A percentile compares a stretch with the other conserved stretches of the same genome.
These are phyloP conservation scores for Wickerhamomyces chaumierensis DNA, from an alignment of 805 yeast species.

Conservation along the genomic window DNA sequence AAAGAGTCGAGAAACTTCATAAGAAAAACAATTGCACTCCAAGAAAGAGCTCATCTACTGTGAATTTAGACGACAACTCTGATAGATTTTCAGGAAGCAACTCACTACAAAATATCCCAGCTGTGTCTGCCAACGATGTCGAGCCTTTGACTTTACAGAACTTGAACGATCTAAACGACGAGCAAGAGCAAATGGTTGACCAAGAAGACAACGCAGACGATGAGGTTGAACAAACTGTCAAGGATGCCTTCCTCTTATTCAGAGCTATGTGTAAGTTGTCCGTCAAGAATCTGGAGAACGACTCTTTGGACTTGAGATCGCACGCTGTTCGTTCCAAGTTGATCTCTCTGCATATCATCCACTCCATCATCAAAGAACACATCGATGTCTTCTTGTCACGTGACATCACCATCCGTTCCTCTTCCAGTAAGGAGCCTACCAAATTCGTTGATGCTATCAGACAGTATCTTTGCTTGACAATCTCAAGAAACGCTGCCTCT, in stretches of 20 bases:
- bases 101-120: slow-evolving; percentile 1
- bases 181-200: slow-evolving; percentile 42
- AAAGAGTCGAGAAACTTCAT: slow-evolving; percentile 39
- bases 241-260: slow-evolving; percentile 87
- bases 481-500: slow-evolving; percentile 89
- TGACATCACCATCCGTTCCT: slow-evolving; percentile 39
- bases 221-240: slow-evolving; percentile 60
- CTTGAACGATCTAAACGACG: slow-evolving; percentile 44
- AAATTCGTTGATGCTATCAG: slow-evolving; percentile 69
- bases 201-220: slow-evolving; percentile 34
- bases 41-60: slow-evolving; percentile 11
- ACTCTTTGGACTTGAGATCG: slow-evolving; percentile 72
- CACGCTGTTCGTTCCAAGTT: slow-evolving; percentile 89
- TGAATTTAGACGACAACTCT: slow-evolving; percentile 21
- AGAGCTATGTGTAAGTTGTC: slow-evolving; percentile 93
- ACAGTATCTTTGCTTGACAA: slow-evolving; percentile 70
- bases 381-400: slow-evolving; percentile 66
- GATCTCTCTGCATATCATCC: slow-evolving; percentile 77
- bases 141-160: slow-evolving; percentile 46
- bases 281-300: slow-evolving; percentile 70
- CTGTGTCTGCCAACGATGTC: slow-evolving; percentile 7
- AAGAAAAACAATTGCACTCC: slow-evolving; percentile 6
- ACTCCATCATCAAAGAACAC: slow-evolving; percentile 75
- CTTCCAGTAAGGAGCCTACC: slow-evolving; percentile 41
- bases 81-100: neutral